Base-by-base conservation (phyloP, 2,329 filamentous ascomycete genomes). In the Aquanectria penicillioides region DNA sequence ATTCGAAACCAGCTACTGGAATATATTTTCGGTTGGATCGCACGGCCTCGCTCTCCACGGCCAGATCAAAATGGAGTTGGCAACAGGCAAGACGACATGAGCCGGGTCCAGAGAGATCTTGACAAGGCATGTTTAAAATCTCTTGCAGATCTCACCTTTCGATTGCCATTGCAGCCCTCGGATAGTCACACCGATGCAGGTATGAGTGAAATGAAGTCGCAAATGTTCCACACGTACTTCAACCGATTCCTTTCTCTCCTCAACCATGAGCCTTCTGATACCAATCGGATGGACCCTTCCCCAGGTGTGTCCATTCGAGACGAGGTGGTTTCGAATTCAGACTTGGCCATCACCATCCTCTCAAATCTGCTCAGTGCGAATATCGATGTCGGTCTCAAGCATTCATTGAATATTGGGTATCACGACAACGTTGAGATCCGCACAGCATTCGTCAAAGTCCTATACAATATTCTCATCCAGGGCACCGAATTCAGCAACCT, bases 171-270 rank as follows among this genome's bases (percentile, higher is more conserved):
- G 12, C 88, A 90, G 63, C 86, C 88, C 2, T 82, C 83, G 2
- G 88, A 90, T 49, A 85, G 84, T 5, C 86, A 89, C 63, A 86
- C 81, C 11, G 88, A 91, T 73, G 87, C 85, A 2, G 85, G 87
- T 38, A 87, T 85, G 50, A 89, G 86, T 63, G 88, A 90, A 71
- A 80, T 88, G 49, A 90, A 90, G 69, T 88, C 86, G 1, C 85
- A 90, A 67, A 87, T 90, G 83, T 91, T 91, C 68, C 86, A 89
- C 61, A 86, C 84, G 6, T 91, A 91, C 71, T 90, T 91, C 74
- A 90, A 89, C 61, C 81, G 87, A 7, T 90, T 91, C 67, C 77
- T 91, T 17, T 89, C 86, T 1, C 76, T 91, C 5, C 77, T 91
- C 23, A 88, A 88, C 59, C 79, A 85, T 46, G 86, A 89, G 52